A percentile compares a stretch with the other conserved stretches of the same genome.
phyloP scores from a whole-genome alignment of 2,329 filamentous ascomycete genomes.

The Sporothrix protearum region DNA sequence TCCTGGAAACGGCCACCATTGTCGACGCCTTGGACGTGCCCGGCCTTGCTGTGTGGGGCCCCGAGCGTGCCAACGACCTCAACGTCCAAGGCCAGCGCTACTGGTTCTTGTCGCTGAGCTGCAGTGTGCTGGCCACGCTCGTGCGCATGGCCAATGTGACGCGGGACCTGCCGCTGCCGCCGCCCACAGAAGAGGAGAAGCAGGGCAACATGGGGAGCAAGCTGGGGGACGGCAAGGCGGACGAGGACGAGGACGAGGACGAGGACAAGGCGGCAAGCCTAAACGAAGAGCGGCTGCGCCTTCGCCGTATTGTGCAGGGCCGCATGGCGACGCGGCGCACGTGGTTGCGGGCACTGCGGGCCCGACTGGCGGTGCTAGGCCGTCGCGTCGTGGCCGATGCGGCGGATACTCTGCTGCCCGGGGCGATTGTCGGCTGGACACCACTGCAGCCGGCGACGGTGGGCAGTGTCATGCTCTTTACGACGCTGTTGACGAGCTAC shows the following conservation, averaged over 20 bases:
- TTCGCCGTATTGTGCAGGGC: conserved; percentile 36
- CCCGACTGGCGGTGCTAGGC: conserved; percentile 38
- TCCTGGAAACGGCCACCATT: conserved; percentile 63
- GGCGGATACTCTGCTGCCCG: conserved; percentile 62
- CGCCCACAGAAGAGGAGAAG: conserved; percentile 30
- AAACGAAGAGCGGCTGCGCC: conserved; percentile 38
- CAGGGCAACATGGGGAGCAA: conserved; percentile 16
- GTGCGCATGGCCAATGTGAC: conserved; percentile 42
- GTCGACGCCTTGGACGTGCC: conserved; percentile 48
- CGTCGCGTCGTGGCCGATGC: conserved; percentile 51
- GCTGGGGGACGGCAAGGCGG: conserved; percentile 33
- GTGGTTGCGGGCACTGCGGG: conserved; percentile 18
- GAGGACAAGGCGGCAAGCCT: conserved; percentile 23
- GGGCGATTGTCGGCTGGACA: conserved; percentile 59
- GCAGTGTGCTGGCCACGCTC: conserved; percentile 45
- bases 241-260: conserved; percentile 29
- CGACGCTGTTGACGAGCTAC: conserved; percentile 57
- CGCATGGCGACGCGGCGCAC: conserved; percentile 37
- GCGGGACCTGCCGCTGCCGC: conserved; percentile 38
- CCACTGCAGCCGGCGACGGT: conserved; percentile 49
- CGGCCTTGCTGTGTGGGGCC: conserved; percentile 51
- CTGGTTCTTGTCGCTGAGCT: conserved; percentile 63
- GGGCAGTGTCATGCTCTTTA: conserved; percentile 56
- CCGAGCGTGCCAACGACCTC: conserved; percentile 45
- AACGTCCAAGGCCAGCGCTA: conserved; percentile 62